Evolutionary conservation across 495 filamentous ascomycete species (phyloP).

Genomic region (Amorphotheca resinae): DNA sequence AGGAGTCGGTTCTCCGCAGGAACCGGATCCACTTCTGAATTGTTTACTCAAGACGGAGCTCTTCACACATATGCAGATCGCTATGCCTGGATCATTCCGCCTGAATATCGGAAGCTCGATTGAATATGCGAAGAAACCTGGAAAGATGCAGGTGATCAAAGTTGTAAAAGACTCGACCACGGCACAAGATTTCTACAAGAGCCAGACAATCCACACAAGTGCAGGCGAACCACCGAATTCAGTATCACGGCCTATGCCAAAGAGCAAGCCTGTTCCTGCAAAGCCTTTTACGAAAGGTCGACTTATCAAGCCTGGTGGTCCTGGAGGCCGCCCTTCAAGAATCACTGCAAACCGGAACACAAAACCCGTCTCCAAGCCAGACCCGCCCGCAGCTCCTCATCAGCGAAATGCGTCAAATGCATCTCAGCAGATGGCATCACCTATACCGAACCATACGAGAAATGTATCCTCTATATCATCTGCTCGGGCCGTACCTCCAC

Average conservation of each 20-base stretch:
- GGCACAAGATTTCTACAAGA: constrained; percentile 82
- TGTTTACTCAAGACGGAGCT: constrained; percentile 97
- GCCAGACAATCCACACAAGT: constrained; percentile 73
- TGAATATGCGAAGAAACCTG: constrained; percentile 97
- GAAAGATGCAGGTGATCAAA: constrained; percentile 79
- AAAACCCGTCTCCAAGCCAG: constrained; percentile 32
- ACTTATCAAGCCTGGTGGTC: constrained; percentile 80
- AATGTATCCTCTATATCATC: constrained; percentile 29
- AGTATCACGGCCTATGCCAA: constrained; percentile 72
- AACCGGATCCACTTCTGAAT: constrained; percentile 80
- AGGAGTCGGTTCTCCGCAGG: constrained; percentile 74
- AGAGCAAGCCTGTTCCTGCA: constrained; percentile 67
- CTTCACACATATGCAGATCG: constrained; percentile 73
- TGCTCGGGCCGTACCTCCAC: constrained; percentile 38
- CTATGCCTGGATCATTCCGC: constrained; percentile 56
- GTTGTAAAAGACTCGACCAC: constrained; percentile 68
- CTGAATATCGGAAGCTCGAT: constrained; percentile 73
- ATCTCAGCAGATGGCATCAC: constrained; percentile 12
- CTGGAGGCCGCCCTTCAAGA: constrained; percentile 67
- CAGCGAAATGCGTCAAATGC: constrained; percentile 33
- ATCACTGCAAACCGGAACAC: constrained; percentile 34
- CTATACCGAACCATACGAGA: constrained; percentile 34
- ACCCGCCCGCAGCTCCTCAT: constrained; percentile 26
- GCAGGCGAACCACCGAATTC: constrained; percentile 76
- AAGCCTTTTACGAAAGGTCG: constrained; percentile 86